phyloP scores from a whole-genome alignment of 768 basidiomycete genomes.

The Suillus weaverae region DNA sequence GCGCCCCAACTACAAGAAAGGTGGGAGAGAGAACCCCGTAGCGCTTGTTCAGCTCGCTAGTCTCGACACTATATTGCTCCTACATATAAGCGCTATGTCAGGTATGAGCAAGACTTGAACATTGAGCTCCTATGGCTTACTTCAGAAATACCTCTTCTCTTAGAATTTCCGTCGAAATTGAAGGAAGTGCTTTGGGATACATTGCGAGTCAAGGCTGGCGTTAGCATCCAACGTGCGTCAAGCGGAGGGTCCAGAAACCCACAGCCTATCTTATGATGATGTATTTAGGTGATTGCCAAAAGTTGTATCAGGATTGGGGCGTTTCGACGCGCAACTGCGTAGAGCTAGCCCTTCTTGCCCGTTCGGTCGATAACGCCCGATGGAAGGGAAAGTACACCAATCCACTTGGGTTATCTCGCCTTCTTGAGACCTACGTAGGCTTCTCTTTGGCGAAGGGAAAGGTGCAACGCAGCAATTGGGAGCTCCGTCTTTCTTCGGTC shows the following conservation, averaged over 20 bases:
- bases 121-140: not conserved
- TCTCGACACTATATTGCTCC: conserved; percentile 51
- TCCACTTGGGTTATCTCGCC: conserved; percentile 61
- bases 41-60: conserved; percentile 75
- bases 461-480: conserved; percentile 72
- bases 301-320: conserved; percentile 51
- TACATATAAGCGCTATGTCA: conserved; percentile 66
- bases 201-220: conserved; percentile 64
- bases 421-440: conserved; percentile 62
- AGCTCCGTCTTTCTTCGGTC: conserved; percentile 39
- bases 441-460: conserved; percentile 56
- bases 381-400: conserved; percentile 73
- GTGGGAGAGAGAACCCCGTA: conserved; percentile 60
- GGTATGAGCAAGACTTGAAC: conserved; percentile 25
- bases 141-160: conserved; percentile 14
- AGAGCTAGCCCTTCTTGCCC: conserved; percentile 69
- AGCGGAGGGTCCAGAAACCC: not conserved
- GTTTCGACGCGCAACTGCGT: conserved; percentile 52
- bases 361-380: conserved; percentile 63
- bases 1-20: conserved; percentile 61
- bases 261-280: conserved; percentile 8
- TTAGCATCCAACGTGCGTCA: conserved; percentile 65
- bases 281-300: conserved; percentile 61
- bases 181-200: conserved; percentile 52
- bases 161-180: conserved; percentile 57